These are phyloP conservation scores for Candida mesenterica DNA, from an alignment of 1,139 yeast genomes.

Conservation along the genomic window DNA sequence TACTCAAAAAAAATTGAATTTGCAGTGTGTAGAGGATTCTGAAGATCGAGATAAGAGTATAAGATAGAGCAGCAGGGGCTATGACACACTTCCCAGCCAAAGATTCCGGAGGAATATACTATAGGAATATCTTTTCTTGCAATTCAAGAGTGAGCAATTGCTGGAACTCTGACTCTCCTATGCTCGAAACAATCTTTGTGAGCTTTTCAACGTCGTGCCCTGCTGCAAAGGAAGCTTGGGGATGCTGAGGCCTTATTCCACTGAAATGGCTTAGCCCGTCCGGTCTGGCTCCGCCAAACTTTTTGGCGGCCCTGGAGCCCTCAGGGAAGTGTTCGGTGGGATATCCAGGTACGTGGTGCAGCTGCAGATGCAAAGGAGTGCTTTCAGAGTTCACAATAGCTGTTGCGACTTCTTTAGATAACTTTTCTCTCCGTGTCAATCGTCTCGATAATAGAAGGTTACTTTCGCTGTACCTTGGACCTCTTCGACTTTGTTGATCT, in stretches of 20 bases:
- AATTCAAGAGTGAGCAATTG: slow-evolving; percentile 23
- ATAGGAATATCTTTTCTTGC: slow-evolving; percentile 22
- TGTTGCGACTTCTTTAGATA: slow-evolving; percentile 8
- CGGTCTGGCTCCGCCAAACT: not conserved
- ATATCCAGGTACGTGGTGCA: not conserved
- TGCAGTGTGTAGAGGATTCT: too few species aligned
- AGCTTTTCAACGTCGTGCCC: slow-evolving; percentile 11
- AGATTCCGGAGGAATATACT: too few species aligned
- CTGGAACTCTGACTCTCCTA: slow-evolving; percentile 17
- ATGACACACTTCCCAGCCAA: too few species aligned
- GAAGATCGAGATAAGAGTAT: too few species aligned
- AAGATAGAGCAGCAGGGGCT: too few species aligned
- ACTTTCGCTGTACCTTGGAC: not conserved
- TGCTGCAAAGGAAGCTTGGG: slow-evolving; percentile 2
- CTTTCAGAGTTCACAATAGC: slow-evolving; percentile 6
- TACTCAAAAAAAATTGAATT: too few species aligned
- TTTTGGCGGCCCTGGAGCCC: not conserved
- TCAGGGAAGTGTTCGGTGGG: not conserved
- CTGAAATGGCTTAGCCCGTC: not conserved
- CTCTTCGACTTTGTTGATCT: slow-evolving; percentile 4
- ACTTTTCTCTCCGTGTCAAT: slow-evolving; percentile 8
- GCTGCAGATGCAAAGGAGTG: not conserved
- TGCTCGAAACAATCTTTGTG: slow-evolving; percentile 10
- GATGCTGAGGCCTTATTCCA: not conserved
- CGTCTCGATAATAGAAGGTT: slow-evolving; percentile 3